Conservation (phyloP, 179 eudicot genomes). For the Beta corolliflora region DNA sequence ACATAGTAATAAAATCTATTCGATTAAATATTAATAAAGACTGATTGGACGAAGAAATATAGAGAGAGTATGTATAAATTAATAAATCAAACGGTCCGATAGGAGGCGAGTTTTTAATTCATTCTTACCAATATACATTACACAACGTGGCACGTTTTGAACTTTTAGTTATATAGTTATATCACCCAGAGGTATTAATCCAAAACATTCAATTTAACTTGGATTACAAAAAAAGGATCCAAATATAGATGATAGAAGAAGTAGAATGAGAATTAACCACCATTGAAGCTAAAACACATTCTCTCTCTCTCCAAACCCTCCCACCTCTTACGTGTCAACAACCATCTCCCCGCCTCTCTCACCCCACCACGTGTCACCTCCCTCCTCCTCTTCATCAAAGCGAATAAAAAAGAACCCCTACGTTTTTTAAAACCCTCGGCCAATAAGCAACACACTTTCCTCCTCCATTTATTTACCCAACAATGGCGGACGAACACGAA, state of each 20-base stretch:
- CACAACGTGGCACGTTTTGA: not conserved
- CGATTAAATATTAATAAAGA: too few species aligned
- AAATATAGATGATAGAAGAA: not conserved
- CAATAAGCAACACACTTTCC: too few species aligned
- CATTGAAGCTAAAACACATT: not conserved
- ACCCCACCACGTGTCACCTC: conserved; percentile 53
- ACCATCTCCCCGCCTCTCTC: conserved; percentile 31
- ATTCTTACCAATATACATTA: too few species aligned
- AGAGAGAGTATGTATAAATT: too few species aligned
- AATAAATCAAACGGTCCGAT: too few species aligned
- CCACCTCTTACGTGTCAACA: conserved; percentile 41
- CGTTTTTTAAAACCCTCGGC: too few species aligned
- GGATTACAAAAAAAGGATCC: not conserved
- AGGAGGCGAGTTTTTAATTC: too few species aligned
- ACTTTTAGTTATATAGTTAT: not conserved
- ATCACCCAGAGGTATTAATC: too few species aligned
- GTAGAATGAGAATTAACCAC: conserved; percentile 4
- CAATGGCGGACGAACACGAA: conserved; percentile 29
- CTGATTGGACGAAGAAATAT: too few species aligned
- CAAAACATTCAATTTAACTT: not conserved
- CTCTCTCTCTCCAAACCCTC: conserved; percentile 5
- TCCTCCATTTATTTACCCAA: not conserved
- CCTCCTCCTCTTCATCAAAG: not conserved
- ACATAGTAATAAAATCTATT: too few species aligned
- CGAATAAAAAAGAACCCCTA: too few species aligned